Base-by-base conservation (phyloP, 2,329 filamentous ascomycete genomes). In the Penicillium freii region DNA sequence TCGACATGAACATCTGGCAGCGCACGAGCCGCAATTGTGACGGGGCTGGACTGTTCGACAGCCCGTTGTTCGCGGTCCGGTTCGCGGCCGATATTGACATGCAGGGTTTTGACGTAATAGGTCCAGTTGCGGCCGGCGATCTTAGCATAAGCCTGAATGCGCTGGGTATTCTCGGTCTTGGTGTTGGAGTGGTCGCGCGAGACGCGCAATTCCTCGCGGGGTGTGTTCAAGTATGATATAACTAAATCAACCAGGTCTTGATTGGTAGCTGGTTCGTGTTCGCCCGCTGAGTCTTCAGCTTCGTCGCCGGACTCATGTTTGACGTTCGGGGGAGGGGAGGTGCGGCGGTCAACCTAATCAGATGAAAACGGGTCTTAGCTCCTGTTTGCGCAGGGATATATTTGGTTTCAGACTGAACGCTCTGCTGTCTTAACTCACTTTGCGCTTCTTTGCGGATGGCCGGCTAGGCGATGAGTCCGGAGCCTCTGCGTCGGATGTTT, bases 1-100 rank as follows among this genome's bases (percentile, higher is more conserved):
- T 99, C 93, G 65, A 99, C 93, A 71, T 97, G 89, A 13, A 97
- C 77, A 48, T 79, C 76, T 3, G 76, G 76, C 45, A 78, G 67
- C 36, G 78, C 73, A 51, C 74, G 73, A 40, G 77, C 75, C 11
- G 75, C 75, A 50, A 77, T 75, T 4, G 73, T 71, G 23, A 77
- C 73, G n/a, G 78, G 78, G 60, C 77, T 80, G 17, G 78, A 80
- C 60, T 77, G 75, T 48, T 77, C 76, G 47, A 75, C 71, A 6
- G 74, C 60, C 58, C 69, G 72, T 61, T 70, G 74, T 52, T 79
- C 76, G 51, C 73, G 73, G 59, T 81, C 79, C 17, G 78, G 78
- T 44, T 78, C 77, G 49, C 79, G 77, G 13, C 79, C 79, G 56
- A 81, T 80, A 58, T 78, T 80, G 63, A 81, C 72, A 61, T 77